Conservation (phyloP, 768 basidiomycete genomes). For the Pisolithus albus region DNA sequence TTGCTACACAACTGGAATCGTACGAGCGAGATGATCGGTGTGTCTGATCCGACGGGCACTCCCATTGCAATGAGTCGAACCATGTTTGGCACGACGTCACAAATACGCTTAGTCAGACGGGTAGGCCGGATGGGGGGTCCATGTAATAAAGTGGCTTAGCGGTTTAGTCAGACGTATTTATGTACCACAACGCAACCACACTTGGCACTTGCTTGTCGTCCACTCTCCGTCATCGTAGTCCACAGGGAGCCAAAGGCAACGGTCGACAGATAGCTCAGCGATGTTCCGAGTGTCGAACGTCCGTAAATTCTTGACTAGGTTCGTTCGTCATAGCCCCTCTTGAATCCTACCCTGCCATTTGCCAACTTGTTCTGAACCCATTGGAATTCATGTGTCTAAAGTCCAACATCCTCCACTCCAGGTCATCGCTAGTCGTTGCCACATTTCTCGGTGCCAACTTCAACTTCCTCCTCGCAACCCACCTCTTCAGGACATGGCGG, state of each 20-base stretch:
- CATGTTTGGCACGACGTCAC: too few species aligned
- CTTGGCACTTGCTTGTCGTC: background rate
- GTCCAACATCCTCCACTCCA: conserved; percentile 11
- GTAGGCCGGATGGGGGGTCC: too few species aligned
- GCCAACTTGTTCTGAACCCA: too few species aligned
- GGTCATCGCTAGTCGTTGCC: conserved; percentile 31
- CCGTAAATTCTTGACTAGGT: conserved; percentile 11
- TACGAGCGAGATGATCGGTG: too few species aligned
- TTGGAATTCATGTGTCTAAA: conserved; percentile 1
- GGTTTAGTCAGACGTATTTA: background rate
- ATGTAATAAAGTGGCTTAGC: too few species aligned
- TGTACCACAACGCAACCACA: background rate
- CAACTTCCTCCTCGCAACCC: conserved; percentile 35
- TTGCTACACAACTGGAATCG: too few species aligned
- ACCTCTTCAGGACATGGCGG: conserved; percentile 38
- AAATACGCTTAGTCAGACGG: too few species aligned
- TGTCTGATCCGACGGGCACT: too few species aligned
- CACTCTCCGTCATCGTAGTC: background rate
- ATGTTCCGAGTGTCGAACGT: conserved; percentile 1
- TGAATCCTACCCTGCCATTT: background rate
- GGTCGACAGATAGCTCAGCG: background rate
- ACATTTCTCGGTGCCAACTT: conserved; percentile 35
- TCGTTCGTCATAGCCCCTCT: conserved; percentile 4
- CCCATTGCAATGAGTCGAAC: too few species aligned
- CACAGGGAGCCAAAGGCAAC: background rate